phyloP scores from a whole-genome alignment of 1,284 basidiomycete species.

The Dichomitus squalens region DNA sequence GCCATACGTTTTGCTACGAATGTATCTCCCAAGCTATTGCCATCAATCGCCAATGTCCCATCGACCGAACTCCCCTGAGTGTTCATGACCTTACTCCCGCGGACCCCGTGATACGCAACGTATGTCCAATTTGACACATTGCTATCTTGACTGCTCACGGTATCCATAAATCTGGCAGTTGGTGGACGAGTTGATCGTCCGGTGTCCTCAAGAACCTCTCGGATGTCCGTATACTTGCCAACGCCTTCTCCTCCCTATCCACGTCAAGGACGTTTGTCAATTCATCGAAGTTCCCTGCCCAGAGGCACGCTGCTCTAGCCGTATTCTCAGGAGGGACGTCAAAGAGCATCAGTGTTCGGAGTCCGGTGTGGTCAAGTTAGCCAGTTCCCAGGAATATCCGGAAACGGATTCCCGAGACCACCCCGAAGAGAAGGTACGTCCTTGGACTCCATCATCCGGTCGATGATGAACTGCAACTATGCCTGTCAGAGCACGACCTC shows the following conservation, averaged over 20 bases:
- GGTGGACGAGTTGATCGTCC: constrained; percentile 81
- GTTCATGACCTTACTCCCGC: constrained; percentile 58
- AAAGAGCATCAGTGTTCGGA: constrained; percentile 17
- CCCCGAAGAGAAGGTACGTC: not conserved
- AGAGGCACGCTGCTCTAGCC: constrained; percentile 46
- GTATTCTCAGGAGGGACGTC: constrained; percentile 46
- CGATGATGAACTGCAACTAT: not conserved
- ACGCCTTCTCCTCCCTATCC: constrained; percentile 65
- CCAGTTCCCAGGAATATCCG: not conserved
- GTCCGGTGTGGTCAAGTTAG: not conserved
- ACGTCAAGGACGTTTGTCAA: constrained; percentile 64
- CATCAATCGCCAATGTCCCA: constrained; percentile 74
- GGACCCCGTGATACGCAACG: constrained; percentile 72
- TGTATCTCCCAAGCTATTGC: constrained; percentile 72
- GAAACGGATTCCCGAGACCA: not conserved
- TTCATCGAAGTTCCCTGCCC: constrained; percentile 60
- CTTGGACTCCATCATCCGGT: not conserved
- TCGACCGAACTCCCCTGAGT: constrained; percentile 71
- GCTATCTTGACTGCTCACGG: constrained; percentile 7
- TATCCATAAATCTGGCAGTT: constrained; percentile 50
- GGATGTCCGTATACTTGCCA: constrained; percentile 73
- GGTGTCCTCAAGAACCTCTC: constrained; percentile 59
- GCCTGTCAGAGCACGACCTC: not conserved
- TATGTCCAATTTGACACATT: constrained; percentile 42
- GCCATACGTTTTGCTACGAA: constrained; percentile 82